Base-by-base conservation (phyloP, 768 basidiomycete genomes). In the Pulveroboletus frians region DNA sequence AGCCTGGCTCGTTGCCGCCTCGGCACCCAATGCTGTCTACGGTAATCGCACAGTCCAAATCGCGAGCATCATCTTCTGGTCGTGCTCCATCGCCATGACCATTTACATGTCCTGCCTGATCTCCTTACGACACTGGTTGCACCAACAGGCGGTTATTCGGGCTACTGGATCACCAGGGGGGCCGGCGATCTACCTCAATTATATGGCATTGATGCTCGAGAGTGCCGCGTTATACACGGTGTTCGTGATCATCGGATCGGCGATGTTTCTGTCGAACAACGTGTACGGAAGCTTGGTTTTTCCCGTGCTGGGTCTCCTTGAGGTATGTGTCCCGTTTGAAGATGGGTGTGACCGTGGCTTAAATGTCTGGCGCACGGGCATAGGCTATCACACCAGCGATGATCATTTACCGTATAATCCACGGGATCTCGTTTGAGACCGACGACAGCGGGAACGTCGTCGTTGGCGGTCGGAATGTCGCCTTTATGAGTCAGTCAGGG, bases 171-270 rank as follows among this genome's bases (percentile, higher is more conserved):
- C 47, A 0, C 46, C 36, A 1, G 55, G 55, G 4, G 61, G 55
- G 2, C 14, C n/a, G n/a, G n/a, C 46, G 15, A 55, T 62, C 17
- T 61, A 63, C 27, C 40, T 62, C 32, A 27, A 47, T 2, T 62
- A 58, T 21, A 58, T 64, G 62, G 51, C 55, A 3, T 53, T 62
- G 62, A 55, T 55, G 21, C 53, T 62, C 38, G 61, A 62, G 47
- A 61, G 62, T 47, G 61, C 61, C 0, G 0, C 47, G 40, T 30
- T 62, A 20, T 62, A 62, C 23, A 54, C 61, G 0, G 27, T 23
- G 17, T 58, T 55, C 4, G 53, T 15, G 10, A 32, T 61, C 27
- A 14, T 55, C 1, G 50, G 51, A 1, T 11, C 61, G 35, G 27
- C 50, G 2, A 46, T 52, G 14, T 62, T 63, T 13, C 15, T 34